Base-by-base conservation (phyloP, 129 eudicot species). In the Saposhnikovia divaricata region DNA sequence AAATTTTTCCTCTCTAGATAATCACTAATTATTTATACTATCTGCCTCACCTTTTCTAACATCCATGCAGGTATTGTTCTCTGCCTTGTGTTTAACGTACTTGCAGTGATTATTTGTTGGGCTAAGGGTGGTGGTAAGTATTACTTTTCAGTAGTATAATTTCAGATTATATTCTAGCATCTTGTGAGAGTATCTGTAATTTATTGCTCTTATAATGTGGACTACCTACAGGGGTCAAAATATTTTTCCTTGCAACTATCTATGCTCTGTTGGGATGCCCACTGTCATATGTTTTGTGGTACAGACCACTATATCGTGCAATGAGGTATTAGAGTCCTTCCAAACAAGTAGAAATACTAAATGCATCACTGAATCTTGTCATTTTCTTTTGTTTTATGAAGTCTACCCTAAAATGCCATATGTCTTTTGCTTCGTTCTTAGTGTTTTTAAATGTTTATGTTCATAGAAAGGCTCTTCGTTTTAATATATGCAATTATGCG, bases 181-280 rank as follows among this genome's bases (percentile, higher is more conserved):
- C 34, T 63, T 63, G 4, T 9, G 38, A 9, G 34, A 8, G 31
- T 61, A 14, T 61, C 14, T 14, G 37, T 72, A 42, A 72, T 39
- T 48, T 80, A 66, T 82, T 31, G 79, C 78, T 37, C 15, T 16
- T 6, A 6, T 10, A 72, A 21, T 44, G 10, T 82, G 70, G 79
- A 37, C 61, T 76, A 72, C 44, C 69, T 85, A 43, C 82, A 95
- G 98, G 98, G 74, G 97, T 88, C 81, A 90, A 82, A 88, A 92
- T 95, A 12, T 95, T 95, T 83, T 89, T 95, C 84, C 98, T 95
- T 77, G 94, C 97, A 72, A 81, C 80, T 31, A 95, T 95, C 34
- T 95, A 95, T 85, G 97, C 92, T 76, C 85, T 95, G 55, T 87
- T 87, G 85, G 98, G 98, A 79, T 86, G 87, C 77, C 98, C 98